These are phyloP conservation scores for Citrus mangshanensis DNA, from an alignment of 345 rosid species.

Conservation along the genomic window DNA sequence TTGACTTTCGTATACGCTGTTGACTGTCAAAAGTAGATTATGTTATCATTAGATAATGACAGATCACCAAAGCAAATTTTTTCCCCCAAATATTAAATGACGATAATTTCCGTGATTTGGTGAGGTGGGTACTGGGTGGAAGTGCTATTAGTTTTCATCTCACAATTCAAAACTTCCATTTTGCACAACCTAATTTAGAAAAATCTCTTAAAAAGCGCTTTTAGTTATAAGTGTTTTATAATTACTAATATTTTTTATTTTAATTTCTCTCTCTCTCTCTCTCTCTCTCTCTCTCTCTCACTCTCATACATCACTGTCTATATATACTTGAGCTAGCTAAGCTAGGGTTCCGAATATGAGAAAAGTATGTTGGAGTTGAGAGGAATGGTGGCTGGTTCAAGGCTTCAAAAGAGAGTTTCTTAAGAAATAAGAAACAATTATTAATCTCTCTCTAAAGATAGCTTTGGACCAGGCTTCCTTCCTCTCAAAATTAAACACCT, in stretches of 20 bases:
- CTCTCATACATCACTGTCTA: neutral
- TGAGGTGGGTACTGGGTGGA: neutral
- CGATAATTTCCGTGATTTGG: no score
- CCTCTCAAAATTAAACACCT: constrained; percentile 24
- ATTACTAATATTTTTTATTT: neutral
- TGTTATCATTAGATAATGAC: no score
- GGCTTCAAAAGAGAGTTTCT: constrained; percentile 14
- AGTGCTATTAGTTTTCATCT: neutral
- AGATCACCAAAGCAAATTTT: no score
- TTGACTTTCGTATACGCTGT: no score
- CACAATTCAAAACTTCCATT: neutral
- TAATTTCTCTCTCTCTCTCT: neutral
- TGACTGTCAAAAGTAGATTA: no score
- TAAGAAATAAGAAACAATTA: neutral
- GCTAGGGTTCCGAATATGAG: neutral
- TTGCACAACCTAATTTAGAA: neutral
- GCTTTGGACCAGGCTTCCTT: constrained; percentile 29
- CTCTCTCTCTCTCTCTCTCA: neutral
- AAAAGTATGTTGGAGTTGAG: constrained; percentile 11
- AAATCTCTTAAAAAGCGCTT: neutral
- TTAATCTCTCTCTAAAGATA: neutral
- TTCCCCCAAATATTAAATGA: no score
- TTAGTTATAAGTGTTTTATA: neutral
- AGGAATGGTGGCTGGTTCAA: constrained; percentile 47
- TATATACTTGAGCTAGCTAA: neutral